Percentiles rank a stretch among this genome's conserved stretches.
These are phyloP conservation scores for Pseudogymnoascus sp. DNA, from an alignment of 2,329 filamentous ascomycete species.

Conservation along the genomic window DNA sequence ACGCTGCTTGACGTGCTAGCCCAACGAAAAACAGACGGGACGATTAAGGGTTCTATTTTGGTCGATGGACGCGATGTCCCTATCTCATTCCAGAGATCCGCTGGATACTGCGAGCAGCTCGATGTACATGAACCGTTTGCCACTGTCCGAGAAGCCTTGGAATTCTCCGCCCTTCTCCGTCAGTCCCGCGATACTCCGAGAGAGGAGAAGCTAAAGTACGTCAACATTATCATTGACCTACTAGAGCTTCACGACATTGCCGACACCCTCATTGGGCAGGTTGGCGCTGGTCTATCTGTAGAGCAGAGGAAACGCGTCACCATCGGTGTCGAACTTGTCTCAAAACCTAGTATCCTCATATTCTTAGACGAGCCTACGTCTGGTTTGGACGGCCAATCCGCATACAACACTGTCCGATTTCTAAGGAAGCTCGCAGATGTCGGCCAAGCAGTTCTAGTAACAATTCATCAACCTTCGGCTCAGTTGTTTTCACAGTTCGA, in stretches of 20 bases:
- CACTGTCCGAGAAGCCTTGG: constrained; percentile 81
- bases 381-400: constrained; percentile 55
- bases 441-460: constrained; percentile 47
- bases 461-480: constrained; percentile 47
- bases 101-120: constrained; percentile 82
- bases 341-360: constrained; percentile 49
- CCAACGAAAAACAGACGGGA: constrained; percentile 78
- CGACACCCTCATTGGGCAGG: constrained; percentile 55
- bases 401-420: constrained; percentile 56
- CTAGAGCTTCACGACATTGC: constrained; percentile 60
- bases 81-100: constrained; percentile 69
- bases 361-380: constrained; percentile 56
- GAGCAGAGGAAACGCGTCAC: constrained; percentile 56
- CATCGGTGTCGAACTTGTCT: constrained; percentile 52
- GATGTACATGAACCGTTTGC: constrained; percentile 78
- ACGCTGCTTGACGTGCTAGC: constrained; percentile 79
- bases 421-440: constrained; percentile 51
- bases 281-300: constrained; percentile 53
- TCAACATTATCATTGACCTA: constrained; percentile 65
- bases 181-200: constrained; percentile 66
- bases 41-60: constrained; percentile 75
- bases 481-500: constrained; percentile 51
- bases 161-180: constrained; percentile 80
- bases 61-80: constrained; percentile 61
- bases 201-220: constrained; percentile 72